Conservation (phyloP, 2,329 filamentous ascomycete genomes). For the Orbilia brochopaga region DNA sequence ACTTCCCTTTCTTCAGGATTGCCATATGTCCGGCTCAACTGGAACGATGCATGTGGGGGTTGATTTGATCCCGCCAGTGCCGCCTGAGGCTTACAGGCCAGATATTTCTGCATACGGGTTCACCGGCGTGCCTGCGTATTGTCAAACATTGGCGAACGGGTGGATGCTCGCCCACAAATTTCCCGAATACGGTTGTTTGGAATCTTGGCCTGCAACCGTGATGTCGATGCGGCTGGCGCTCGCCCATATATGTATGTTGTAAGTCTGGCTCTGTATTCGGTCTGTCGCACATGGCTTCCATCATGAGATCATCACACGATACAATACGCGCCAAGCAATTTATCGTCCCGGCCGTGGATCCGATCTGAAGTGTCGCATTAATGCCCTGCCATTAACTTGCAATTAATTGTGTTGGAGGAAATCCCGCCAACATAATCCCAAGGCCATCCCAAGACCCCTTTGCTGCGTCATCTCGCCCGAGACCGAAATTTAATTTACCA, state of each 20-base stretch:
- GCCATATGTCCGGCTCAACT: conserved; percentile 41
- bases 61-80: conserved; percentile 17
- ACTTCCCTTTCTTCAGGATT: conserved; percentile 18
- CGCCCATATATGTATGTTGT: no score
- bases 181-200: no score
- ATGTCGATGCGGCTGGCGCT: no score
- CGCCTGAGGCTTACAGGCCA: conserved; percentile 12
- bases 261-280: no score
- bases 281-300: no score
- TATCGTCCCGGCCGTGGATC: conserved; percentile 2
- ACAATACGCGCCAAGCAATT: no score
- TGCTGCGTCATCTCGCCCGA: conserved; percentile 38
- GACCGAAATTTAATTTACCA: conserved; percentile 22
- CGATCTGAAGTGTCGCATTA: not conserved
- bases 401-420: conserved; percentile 13
- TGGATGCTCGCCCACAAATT: no score
- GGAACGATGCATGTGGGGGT: conserved; percentile 2
- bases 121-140: not conserved
- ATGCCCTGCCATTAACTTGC: not conserved
- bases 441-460: conserved; percentile 9
- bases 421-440: conserved; percentile 8
- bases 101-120: not conserved
- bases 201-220: no score
- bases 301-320: no score
- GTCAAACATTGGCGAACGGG: not conserved